phyloP scores from a whole-genome alignment of 1,139 yeast genomes.

The Debaryomycetaceae sp. region DNA sequence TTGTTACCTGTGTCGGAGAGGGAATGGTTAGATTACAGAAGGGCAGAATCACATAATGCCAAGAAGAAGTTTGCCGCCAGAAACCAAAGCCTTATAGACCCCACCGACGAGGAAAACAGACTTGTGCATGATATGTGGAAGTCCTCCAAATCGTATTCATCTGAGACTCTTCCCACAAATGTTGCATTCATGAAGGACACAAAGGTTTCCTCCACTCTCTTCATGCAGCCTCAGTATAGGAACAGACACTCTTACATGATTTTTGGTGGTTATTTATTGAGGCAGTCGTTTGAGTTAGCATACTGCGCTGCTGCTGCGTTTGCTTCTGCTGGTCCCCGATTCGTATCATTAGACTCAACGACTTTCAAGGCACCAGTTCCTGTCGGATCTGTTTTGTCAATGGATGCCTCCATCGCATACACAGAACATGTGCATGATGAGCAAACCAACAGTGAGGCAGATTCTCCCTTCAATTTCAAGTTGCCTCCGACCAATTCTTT shows the following conservation, averaged over 20 bases:
- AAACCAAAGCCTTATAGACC: constrained; percentile 59
- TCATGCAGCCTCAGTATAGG: constrained; percentile 96
- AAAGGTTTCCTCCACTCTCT: constrained; percentile 63
- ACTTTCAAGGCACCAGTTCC: constrained; percentile 93
- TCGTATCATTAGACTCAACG: constrained; percentile 85
- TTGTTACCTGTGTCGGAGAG: constrained; percentile 67
- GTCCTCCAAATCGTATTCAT: constrained; percentile 46
- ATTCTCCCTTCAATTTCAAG: constrained; percentile 46
- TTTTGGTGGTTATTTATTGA: constrained; percentile 86
- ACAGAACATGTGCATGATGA: constrained; percentile 66
- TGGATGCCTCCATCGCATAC: constrained; percentile 79
- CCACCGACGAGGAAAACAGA: constrained; percentile 66
- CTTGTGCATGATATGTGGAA: constrained; percentile 78
- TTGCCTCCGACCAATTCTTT: constrained; percentile 55
- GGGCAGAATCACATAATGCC: constrained; percentile 88
- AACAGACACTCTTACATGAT: constrained; percentile 92
- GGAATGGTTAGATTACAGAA: constrained; percentile 79
- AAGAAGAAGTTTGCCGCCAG: constrained; percentile 77
- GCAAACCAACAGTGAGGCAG: constrained; percentile 26
- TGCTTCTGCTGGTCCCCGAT: constrained; percentile 78
- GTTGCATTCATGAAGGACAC: constrained; percentile 71
- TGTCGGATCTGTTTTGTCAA: constrained; percentile 81
- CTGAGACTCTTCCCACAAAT: constrained; percentile 30
- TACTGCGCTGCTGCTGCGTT: constrained; percentile 90
- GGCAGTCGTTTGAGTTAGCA: constrained; percentile 90